These are phyloP conservation scores for Peribolospora baueri DNA, from an alignment of 768 basidiomycete species.

Conservation along the genomic window DNA sequence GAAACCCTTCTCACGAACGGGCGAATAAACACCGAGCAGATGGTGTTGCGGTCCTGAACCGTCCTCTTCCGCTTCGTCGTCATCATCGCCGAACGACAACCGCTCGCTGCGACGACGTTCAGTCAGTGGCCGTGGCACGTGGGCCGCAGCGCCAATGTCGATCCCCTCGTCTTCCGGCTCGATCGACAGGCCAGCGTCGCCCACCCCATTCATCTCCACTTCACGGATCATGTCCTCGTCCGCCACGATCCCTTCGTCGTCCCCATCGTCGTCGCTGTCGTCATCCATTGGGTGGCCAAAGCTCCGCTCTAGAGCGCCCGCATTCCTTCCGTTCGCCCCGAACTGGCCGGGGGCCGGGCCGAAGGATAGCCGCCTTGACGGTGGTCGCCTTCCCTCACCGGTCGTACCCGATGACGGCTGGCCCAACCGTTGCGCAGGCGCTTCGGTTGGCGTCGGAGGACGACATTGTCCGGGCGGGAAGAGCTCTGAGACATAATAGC, in stretches of 20 bases:
- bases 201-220: background rate
- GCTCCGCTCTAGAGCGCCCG: too few species aligned
- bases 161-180: too few species aligned
- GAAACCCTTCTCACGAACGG: too few species aligned
- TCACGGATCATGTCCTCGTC: background rate
- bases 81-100: too few species aligned
- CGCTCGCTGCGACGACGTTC: too few species aligned
- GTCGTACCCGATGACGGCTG: background rate
- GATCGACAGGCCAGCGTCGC: background rate
- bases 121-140: too few species aligned
- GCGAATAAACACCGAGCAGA: too few species aligned
- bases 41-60: too few species aligned
- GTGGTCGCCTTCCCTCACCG: background rate
- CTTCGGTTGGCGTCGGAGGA: too few species aligned
- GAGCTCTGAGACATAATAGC: slow-evolving; percentile 1
- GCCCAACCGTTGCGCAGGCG: background rate
- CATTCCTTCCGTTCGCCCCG: too few species aligned
- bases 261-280: background rate
- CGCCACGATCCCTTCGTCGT: background rate
- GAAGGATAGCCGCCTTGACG: background rate
- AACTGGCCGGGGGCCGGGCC: background rate
- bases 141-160: too few species aligned
- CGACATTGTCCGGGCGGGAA: background rate
- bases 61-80: too few species aligned
- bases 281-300: background rate